Conservation (phyloP, 2,329 filamentous ascomycete genomes). For the Fusarium sarcochroum region DNA sequence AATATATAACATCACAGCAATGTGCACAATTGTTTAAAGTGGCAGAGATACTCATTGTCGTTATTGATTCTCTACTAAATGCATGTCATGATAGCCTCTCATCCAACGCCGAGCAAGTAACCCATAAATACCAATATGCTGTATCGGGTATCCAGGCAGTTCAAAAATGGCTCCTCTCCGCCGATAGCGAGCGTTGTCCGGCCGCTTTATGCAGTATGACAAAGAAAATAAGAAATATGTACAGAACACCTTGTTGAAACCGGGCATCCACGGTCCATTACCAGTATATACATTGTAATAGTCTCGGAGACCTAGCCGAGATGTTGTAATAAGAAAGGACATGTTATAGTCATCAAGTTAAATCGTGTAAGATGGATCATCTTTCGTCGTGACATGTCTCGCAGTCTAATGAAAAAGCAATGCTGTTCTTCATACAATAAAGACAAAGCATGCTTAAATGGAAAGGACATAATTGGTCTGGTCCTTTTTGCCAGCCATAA, state of each 20-base stretch:
- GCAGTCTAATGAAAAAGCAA: constrained; percentile 28
- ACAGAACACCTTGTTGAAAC: constrained; percentile 33
- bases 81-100: constrained; percentile 46
- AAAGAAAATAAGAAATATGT: constrained; percentile 40
- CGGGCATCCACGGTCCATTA: constrained; percentile 20
- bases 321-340: constrained; percentile 26
- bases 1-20: not conserved
- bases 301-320: constrained; percentile 34
- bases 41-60: constrained; percentile 36
- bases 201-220: constrained; percentile 45
- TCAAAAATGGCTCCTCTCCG: constrained; percentile 40
- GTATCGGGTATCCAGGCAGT: constrained; percentile 54
- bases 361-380: constrained; percentile 40
- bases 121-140: constrained; percentile 48
- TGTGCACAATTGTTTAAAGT: not conserved
- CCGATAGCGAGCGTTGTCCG: constrained; percentile 46
- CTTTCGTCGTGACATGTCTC: constrained; percentile 31
- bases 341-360: constrained; percentile 36
- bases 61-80: constrained; percentile 47
- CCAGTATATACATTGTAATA: constrained; percentile 42
- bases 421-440: constrained; percentile 13
- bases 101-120: constrained; percentile 48
- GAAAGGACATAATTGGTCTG: constrained; percentile 84
- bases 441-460: constrained; percentile 62
- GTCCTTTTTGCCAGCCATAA: constrained; percentile 85